Evolutionary conservation across 352 stramenopile species (phyloP), one percentile per base, ranked within the genome.

Genomic region (Globisporangium abappressorium): DNA sequence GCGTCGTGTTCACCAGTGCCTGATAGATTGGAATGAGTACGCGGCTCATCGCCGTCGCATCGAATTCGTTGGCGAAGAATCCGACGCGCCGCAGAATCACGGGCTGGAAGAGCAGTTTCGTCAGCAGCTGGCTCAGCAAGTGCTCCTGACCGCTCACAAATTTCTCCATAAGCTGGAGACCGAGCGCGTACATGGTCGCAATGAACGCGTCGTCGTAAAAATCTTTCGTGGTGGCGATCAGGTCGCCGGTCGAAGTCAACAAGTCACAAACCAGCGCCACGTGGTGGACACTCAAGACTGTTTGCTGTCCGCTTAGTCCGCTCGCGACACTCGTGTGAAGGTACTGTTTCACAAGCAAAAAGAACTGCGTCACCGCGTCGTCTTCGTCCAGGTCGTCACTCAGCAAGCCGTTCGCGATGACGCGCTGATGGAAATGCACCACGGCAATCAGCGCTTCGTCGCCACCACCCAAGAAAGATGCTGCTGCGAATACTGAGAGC

Each of bases 11-110:
- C 30, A 92, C 72, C 0, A 92, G 70, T 28, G 84, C 84, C 47
- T 91, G 75, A 47, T 92, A 92, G 43, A 92, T 86, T 14, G 84
- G 84, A 43, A 82, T 70, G 30, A 92, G 60, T 43, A 89, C 75
- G 26, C 71, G 77, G 49, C 77, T 80, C 74, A 91, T 85, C 2
- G 74, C 68, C 11, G 41, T 72, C 0, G 80, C 81, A 43, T 89
- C 82, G 14, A 49, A 34, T 54, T 77, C 64, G 1, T 83, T 77
- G 2, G 53, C 59, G 46, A 92, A 91, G 20, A 92, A 64, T 0
- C 74, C 76, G 5, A 85, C 66, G 22, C 69, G 51, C 26, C 79
- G 70, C 30, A 92, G 60, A 3, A 82, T 56, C 3, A 67, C 59
- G 0, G 75, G 76, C 12, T 84, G 62, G 53, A 92, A 92, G 28